Evolutionary conservation across 306 rosid species (phyloP), one percentile per base, ranked within the genome.

Genomic region (Inga laurina): DNA sequence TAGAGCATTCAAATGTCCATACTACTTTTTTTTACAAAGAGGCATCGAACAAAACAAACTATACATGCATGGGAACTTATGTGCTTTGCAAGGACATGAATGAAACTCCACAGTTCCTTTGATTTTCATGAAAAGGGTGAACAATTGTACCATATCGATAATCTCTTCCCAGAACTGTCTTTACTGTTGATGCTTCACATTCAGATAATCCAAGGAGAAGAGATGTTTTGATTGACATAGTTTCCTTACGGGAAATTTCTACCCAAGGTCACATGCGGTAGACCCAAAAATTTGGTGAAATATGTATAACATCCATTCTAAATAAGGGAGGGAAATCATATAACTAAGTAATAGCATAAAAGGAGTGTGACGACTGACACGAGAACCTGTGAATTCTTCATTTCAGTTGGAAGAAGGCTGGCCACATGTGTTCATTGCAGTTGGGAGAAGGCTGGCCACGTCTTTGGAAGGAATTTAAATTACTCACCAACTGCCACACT

Each of bases 341-440:
- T 39, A 69, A 68, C 18, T 44, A 45, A 34, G 35, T 59, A 46
- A 24, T 43, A 76, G 62, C 9, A 57, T 59, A 45, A 78, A 51
- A 70, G 39, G 72, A 78, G n/a, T 18, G 51, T n/a, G 56, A 65
- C 3, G 39, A 56, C 64, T 56, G 64, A 56, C 27, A 8, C 57
- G 70, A 62, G 75, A 69, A 84, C 87, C 87, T 85, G 62, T 34
- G 16, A 57, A 57, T 80, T 69, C 62, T 70, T 76, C 87, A 85
- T 85, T 70, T 57, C 74, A 75, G 22, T 52, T 62, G 79, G 81
- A 80, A 75, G 70, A 64, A 74, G n/a, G 77, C 54, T 30, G 77
- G 61, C 61, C 61, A 32, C 84, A 74, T 66, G 13, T 67, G 48
- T 57, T 75, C 87, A 84, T 84, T 67, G 32, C 73, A 75, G 30